phyloP scores from a whole-genome alignment of 352 stramenopile genomes.

The Pythium utonaiense region DNA sequence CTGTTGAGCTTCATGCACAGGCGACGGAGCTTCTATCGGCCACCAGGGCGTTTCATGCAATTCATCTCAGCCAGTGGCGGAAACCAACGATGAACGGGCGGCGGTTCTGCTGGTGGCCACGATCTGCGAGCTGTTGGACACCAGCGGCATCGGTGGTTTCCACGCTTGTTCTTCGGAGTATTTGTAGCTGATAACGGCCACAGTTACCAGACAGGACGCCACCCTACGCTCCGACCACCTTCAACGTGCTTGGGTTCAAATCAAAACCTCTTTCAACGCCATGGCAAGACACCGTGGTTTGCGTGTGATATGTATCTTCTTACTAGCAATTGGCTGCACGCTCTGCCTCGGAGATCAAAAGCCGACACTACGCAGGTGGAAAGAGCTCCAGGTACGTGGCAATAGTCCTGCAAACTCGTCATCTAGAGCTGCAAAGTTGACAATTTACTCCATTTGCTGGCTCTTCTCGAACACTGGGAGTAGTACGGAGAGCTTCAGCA shows the following conservation, averaged over 20 bases:
- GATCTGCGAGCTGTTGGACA: neutral
- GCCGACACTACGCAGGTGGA: neutral
- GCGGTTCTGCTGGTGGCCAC: neutral
- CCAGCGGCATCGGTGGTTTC: neutral
- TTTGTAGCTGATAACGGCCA: too few species aligned
- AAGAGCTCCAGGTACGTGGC: neutral
- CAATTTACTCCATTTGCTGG: too few species aligned
- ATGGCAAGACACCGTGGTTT: too few species aligned
- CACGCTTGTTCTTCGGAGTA: neutral
- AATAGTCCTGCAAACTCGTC: too few species aligned
- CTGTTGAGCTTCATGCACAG: neutral
- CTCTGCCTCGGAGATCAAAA: neutral
- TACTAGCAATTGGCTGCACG: neutral
- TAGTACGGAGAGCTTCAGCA: constrained; percentile 25
- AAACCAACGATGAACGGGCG: neutral
- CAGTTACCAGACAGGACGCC: too few species aligned
- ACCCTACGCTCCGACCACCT: too few species aligned
- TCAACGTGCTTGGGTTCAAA: too few species aligned
- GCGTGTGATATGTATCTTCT: neutral
- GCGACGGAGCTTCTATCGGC: neutral
- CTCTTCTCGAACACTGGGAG: too few species aligned
- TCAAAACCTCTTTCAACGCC: too few species aligned
- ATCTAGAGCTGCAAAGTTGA: too few species aligned
- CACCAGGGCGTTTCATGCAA: neutral
- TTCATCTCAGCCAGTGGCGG: neutral